A percentile compares a stretch with the other conserved stretches of the same genome.
Evolutionary conservation across 208 protist genomes (phyloP).

Genomic region (Trypanosoma scelopori): DNA sequence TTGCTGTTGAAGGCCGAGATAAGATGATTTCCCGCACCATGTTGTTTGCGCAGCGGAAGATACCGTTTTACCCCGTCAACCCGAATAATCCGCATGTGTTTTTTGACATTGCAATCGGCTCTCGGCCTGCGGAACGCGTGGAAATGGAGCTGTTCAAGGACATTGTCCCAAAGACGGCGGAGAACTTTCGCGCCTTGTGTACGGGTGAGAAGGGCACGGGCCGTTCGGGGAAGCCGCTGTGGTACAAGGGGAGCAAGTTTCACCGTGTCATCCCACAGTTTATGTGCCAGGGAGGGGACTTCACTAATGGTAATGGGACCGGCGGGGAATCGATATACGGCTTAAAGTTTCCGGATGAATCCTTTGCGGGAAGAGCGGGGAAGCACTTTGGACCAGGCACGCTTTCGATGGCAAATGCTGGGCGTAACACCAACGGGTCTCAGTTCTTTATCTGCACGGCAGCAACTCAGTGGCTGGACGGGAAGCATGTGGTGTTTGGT

Average conservation of each 20-base stretch:
- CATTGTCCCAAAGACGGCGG: slow-evolving; percentile 92
- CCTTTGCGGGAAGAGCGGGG: slow-evolving; percentile 80
- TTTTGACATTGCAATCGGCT: slow-evolving; percentile 94
- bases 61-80: slow-evolving; percentile 83
- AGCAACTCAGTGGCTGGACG: slow-evolving; percentile 81
- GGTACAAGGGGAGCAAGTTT: slow-evolving; percentile 96
- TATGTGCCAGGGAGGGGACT: slow-evolving; percentile 96
- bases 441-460: slow-evolving; percentile 84
- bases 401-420: slow-evolving; percentile 80
- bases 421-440: slow-evolving; percentile 79
- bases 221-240: slow-evolving; percentile 87
- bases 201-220: slow-evolving; percentile 91
- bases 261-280: slow-evolving; percentile 95
- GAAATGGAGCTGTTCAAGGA: slow-evolving; percentile 93
- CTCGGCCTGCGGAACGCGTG: slow-evolving; percentile 78
- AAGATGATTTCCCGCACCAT: slow-evolving; percentile 52
- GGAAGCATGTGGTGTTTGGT: slow-evolving; percentile 96
- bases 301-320: slow-evolving; percentile 91
- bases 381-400: slow-evolving; percentile 75
- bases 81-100: slow-evolving; percentile 80
- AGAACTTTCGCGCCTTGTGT: slow-evolving; percentile 94
- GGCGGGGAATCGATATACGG: slow-evolving; percentile 94
- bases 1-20: background rate
- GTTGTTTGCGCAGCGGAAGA: slow-evolving; percentile 47
- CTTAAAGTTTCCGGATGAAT: slow-evolving; percentile 92